phyloP scores from a whole-genome alignment of 1,284 basidiomycete genomes.

The Agaricales sp. region DNA sequence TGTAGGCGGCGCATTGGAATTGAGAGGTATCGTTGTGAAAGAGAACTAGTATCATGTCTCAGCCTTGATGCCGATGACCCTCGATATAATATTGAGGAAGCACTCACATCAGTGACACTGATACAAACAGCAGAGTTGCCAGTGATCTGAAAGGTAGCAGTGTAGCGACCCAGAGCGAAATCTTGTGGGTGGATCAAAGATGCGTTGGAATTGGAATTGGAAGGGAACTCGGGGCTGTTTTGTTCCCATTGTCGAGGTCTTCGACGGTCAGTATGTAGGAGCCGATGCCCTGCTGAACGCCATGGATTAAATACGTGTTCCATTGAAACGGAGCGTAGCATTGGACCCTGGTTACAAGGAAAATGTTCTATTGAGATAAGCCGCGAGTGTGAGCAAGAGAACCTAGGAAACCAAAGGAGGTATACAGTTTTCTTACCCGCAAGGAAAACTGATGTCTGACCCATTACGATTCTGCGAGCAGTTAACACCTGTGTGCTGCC shows the following conservation, averaged over 20 bases:
- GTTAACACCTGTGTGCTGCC: constrained; percentile 21
- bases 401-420: too few species aligned
- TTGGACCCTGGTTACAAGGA: constrained; percentile 16
- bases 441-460: too few species aligned
- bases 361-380: too few species aligned
- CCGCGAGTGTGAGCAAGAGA: too few species aligned
- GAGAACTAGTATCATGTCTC: constrained; percentile 10
- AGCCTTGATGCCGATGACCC: constrained; percentile 3
- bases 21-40: constrained; percentile 5
- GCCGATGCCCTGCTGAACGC: constrained; percentile 19
- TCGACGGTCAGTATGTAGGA: constrained; percentile 23
- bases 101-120: not conserved
- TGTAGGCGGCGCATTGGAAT: constrained; percentile 3
- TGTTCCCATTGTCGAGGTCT: constrained; percentile 1
- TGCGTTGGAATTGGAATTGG: not conserved
- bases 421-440: too few species aligned
- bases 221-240: not conserved
- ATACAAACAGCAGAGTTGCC: not conserved
- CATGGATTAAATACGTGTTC: constrained; percentile 24
- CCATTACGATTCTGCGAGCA: constrained; percentile 15
- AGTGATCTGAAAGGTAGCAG: not conserved
- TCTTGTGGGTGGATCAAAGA: not conserved
- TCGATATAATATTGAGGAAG: not conserved
- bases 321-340: constrained; percentile 22
- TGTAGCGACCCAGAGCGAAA: not conserved